phyloP scores from a whole-genome alignment of 75 land plant genomes.

The Adiantum capillusveneris region DNA sequence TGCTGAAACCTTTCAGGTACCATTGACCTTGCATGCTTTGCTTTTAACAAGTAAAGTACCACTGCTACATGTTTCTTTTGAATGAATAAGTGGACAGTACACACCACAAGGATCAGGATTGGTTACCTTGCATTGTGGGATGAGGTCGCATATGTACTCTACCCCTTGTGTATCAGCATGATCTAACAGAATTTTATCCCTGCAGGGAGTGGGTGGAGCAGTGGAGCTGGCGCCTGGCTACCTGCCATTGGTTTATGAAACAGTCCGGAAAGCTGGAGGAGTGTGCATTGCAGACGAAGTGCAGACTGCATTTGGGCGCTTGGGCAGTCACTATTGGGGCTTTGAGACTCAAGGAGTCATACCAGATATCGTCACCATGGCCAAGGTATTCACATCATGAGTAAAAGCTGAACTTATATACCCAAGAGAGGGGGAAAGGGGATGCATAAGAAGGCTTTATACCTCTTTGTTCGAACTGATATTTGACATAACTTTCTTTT shows the following conservation, averaged over 20 bases:
- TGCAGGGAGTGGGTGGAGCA: constrained; percentile 94
- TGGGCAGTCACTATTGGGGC: constrained; percentile 91
- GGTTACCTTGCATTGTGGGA: too few relatives aligned
- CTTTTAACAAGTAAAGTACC: too few relatives aligned
- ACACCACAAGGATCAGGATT: too few relatives aligned
- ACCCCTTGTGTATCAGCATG: too few relatives aligned
- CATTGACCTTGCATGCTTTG: neutral
- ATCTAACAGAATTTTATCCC: constrained; percentile 2
- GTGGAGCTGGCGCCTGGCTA: constrained; percentile 92
- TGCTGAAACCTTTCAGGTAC: constrained; percentile 85
- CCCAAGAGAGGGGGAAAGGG: too few relatives aligned
- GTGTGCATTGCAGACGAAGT: constrained; percentile 94
- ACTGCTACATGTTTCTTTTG: too few relatives aligned
- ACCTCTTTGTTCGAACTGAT: too few relatives aligned
- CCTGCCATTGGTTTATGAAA: constrained; percentile 70
- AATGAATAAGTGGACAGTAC: too few relatives aligned
- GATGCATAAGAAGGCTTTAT: too few relatives aligned
- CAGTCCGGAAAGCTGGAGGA: constrained; percentile 78
- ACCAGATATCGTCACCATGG: constrained; percentile 93
- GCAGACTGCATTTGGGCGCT: constrained; percentile 81
- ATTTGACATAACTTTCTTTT: constrained; percentile 1
- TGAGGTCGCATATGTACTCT: neutral
- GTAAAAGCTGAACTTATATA: too few relatives aligned
- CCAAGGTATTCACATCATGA: too few relatives aligned
- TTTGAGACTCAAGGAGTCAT: constrained; percentile 80